These are phyloP conservation scores for Mycena olivaceomarginata DNA, from an alignment of 768 basidiomycete species.

Conservation along the genomic window DNA sequence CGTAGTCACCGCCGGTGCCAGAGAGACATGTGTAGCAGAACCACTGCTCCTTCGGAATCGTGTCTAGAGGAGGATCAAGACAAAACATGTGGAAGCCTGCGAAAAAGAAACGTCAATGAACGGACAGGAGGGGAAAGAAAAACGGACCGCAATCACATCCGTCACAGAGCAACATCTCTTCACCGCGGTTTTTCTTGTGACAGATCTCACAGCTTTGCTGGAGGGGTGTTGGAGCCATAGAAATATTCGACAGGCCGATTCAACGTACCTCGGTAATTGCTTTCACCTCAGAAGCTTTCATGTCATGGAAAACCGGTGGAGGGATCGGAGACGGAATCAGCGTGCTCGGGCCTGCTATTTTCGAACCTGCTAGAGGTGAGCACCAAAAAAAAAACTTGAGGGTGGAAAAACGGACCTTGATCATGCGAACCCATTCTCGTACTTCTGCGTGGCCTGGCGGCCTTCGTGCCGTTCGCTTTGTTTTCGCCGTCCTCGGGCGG, in stretches of 20 bases:
- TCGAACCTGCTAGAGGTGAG: conserved; percentile 56
- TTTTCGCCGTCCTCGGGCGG: conserved; percentile 85
- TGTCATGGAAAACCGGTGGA: conserved; percentile 70
- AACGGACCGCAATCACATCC: conserved; percentile 86
- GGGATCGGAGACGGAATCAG: conserved; percentile 56
- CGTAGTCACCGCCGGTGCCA: conserved; percentile 95
- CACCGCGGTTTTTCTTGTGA: conserved; percentile 89
- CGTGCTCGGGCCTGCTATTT: conserved; percentile 53
- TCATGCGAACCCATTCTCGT: conserved; percentile 73
- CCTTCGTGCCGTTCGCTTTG: conserved; percentile 67
- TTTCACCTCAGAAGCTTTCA: conserved; percentile 59
- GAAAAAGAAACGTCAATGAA: conserved; percentile 11
- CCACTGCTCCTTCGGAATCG: conserved; percentile 96
- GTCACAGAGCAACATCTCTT: conserved; percentile 95
- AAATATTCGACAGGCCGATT: conserved; percentile 36
- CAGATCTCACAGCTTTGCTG: conserved; percentile 96
- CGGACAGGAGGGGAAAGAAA: conserved; percentile 51
- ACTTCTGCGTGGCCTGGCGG: conserved; percentile 69
- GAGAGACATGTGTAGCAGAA: conserved; percentile 95
- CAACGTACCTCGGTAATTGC: conserved; percentile 72
- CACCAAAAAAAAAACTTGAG: conserved; percentile 19
- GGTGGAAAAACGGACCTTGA: conserved; percentile 58
- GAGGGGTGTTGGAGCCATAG: conserved; percentile 47
- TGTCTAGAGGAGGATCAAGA: conserved; percentile 90
- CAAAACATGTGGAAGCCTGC: conserved; percentile 98